phyloP scores from a whole-genome alignment of 148 eudicot species.

The Persicaria tinctoria region DNA sequence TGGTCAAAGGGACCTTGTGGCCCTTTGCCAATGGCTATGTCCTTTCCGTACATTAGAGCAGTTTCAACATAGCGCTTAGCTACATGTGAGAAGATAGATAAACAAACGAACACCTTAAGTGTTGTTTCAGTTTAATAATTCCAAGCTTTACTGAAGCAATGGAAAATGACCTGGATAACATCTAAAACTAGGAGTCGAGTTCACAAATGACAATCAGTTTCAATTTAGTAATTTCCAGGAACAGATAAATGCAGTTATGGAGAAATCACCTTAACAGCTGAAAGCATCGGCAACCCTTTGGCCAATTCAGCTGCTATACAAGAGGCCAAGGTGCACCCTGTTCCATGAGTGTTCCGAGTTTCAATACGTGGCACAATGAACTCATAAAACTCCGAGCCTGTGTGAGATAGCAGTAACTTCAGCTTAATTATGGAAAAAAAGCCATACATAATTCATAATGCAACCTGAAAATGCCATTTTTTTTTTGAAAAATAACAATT shows the following conservation, averaged over 20 bases:
- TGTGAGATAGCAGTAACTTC: conserved; percentile 8
- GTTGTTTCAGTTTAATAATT: not conserved
- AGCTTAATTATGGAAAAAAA: conserved; percentile 5
- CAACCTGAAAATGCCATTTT: not conserved
- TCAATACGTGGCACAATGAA: conserved; percentile 55
- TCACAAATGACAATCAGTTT: too few species aligned
- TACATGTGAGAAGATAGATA: conserved; percentile 28
- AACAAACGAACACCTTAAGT: not conserved
- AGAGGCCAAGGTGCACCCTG: conserved; percentile 95
- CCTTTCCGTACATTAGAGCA: conserved; percentile 73
- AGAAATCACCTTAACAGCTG: conserved; percentile 69
- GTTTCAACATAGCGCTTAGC: conserved; percentile 81
- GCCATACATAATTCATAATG: not conserved
- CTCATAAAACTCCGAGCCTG: conserved; percentile 69
- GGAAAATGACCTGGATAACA: not conserved
- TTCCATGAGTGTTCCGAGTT: conserved; percentile 90
- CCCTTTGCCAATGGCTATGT: conserved; percentile 64
- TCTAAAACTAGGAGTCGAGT: not conserved
- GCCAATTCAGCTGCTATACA: conserved; percentile 96
- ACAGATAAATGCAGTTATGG: not conserved
- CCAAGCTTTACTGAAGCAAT: not conserved
- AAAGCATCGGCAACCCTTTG: conserved; percentile 67
- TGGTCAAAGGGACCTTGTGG: conserved; percentile 91
- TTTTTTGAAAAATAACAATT: too few species aligned
- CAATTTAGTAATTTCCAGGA: not conserved